These are phyloP conservation scores for Aspergillus ostianus DNA, from an alignment of 495 filamentous ascomycete species.

Conservation along the genomic window DNA sequence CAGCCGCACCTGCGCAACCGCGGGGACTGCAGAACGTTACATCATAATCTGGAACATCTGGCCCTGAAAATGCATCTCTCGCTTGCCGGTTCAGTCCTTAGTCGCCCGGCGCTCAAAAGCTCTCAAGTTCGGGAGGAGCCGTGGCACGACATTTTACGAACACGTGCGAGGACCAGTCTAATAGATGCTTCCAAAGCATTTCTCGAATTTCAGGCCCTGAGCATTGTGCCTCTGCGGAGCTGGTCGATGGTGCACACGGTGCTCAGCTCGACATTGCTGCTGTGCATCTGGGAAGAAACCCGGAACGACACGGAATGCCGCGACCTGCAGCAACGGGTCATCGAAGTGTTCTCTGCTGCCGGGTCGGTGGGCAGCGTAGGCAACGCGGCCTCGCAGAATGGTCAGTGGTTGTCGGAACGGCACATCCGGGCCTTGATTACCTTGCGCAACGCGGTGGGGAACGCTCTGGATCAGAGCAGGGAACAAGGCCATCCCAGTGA, in stretches of 20 bases:
- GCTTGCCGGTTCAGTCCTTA: constrained; percentile 30
- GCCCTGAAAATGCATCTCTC: constrained; percentile 37
- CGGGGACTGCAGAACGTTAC: constrained; percentile 28
- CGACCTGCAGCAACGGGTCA: constrained; percentile 32
- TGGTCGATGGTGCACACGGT: constrained; percentile 44
- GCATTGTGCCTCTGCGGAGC: constrained; percentile 32
- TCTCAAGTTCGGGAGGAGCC: constrained; percentile 3
- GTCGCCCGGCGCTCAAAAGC: constrained; percentile 35
- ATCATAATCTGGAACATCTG: constrained; percentile 36
- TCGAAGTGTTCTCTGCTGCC: constrained; percentile 33
- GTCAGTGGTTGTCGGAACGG: constrained; percentile 34
- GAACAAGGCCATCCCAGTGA: constrained; percentile 9
- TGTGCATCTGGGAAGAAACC: constrained; percentile 41
- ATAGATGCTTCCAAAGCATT: constrained; percentile 34
- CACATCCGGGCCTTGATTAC: constrained; percentile 38
- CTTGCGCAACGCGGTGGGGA: constrained; percentile 23
- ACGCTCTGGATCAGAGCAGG: constrained; percentile 18
- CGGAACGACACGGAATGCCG: constrained; percentile 34
- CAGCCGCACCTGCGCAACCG: constrained; percentile 24
- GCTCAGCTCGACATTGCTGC: constrained; percentile 35
- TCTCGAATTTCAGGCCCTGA: constrained; percentile 35
- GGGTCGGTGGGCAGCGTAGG: constrained; percentile 16
- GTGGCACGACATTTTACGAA: constrained; percentile 19
- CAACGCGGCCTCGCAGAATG: constrained; percentile 17
- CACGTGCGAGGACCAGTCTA: constrained; percentile 28